Base-by-base conservation (phyloP, 257 asterid species). In the Buddleja alternifolia region DNA sequence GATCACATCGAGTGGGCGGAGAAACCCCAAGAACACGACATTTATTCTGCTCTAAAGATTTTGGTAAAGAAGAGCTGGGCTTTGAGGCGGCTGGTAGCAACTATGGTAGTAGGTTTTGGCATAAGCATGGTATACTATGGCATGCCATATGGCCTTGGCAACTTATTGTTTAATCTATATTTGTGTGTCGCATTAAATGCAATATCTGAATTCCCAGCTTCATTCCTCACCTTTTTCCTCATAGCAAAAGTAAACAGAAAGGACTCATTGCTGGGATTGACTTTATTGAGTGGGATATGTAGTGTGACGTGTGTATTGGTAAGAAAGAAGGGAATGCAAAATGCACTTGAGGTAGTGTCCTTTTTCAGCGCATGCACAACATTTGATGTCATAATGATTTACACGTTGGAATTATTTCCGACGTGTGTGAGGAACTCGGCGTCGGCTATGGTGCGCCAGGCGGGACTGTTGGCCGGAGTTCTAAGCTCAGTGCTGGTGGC, bases 121-220 rank as follows among this genome's bases (percentile, higher is more conserved):
- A 36, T 73, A 29, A 84, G n/a, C n/a, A n/a, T n/a, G n/a, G n/a
- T n/a, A n/a, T n/a, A n/a, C n/a, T n/a, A 7, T 57, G 90, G 88
- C 29, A 75, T 77, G 68, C 88, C 90, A 21, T 54, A 80, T 29
- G 82, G 81, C 15, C 73, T 82, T 8, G 80, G 82, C 1, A 75
- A 65, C 73, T 65, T 85, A 50, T 75, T 75, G n/a, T 63, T 78
- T 5, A 54, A 78, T 58, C 73, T 82, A 6, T 85, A 85, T 57
- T 3, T 76, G 41, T 71, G 82, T 52, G 73, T 69, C 12, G 75
- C 75, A 0, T 29, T 80, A 3, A 85, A 83, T 7, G 84, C 82
- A 3, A 0, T 72, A 41, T 40, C 73, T 0, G 86, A 85, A 25
- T 29, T 80, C 12, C 78, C 84, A 17, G 79, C 84, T 1, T 39